A percentile compares a stretch with the other conserved stretches of the same genome.
These are phyloP conservation scores for Trichosanthes truncata DNA, from an alignment of 306 rosid species.

Conservation along the genomic window DNA sequence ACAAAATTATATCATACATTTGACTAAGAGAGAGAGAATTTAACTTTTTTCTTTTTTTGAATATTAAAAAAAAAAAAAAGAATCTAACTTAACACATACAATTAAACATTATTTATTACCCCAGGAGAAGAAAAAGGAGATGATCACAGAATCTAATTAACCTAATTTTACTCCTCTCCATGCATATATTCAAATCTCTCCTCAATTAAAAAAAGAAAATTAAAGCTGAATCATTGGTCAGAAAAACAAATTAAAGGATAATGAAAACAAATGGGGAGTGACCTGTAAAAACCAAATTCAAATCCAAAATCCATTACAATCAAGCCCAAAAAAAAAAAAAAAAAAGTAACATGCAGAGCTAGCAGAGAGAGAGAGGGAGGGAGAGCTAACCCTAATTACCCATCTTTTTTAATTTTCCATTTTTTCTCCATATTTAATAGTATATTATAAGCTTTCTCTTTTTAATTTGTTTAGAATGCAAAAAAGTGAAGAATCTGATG, in stretches of 20 bases:
- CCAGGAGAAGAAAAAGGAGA: not conserved
- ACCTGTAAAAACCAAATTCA: slow-evolving; percentile 25
- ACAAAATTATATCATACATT: too few species aligned
- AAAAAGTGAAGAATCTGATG: not conserved
- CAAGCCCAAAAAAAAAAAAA: too few species aligned
- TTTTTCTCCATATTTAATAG: not conserved
- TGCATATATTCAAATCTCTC: not conserved
- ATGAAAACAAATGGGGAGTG: slow-evolving; percentile 18
- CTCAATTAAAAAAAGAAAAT: not conserved
- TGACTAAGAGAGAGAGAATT: too few species aligned
- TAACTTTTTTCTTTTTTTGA: not conserved
- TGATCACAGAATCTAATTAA: not conserved
- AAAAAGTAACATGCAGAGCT: not conserved
- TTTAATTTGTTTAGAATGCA: not conserved
- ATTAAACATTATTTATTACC: not conserved
- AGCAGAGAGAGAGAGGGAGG: not conserved
- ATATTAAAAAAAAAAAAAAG: not conserved
- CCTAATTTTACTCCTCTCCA: not conserved
- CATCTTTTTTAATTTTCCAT: not conserved
- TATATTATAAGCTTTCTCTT: not conserved
- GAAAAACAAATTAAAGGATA: slow-evolving; percentile 2
- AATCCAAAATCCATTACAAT: not conserved
- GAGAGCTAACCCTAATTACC: not conserved
- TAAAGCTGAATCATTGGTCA: not conserved
- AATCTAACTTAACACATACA: not conserved